A percentile compares a stretch with the other conserved stretches of the same genome.
phyloP scores from a whole-genome alignment of 2,329 filamentous ascomycete species.

The Aspergillus alliaceus region DNA sequence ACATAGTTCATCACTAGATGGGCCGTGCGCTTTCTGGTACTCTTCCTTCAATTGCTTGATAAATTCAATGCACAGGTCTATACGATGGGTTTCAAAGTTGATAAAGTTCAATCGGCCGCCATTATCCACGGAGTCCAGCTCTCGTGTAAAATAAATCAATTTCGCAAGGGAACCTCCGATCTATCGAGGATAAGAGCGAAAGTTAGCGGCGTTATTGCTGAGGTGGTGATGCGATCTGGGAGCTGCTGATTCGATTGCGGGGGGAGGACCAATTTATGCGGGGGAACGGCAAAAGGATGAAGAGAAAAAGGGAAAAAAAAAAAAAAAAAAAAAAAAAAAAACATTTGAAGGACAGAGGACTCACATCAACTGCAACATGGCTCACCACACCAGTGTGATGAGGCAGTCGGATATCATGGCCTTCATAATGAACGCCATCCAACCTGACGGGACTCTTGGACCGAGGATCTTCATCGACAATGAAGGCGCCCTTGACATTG shows the following conservation, averaged over 20 bases:
- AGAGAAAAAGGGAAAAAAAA: no score
- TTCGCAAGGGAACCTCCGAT: conserved; percentile 96
- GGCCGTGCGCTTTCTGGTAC: conserved; percentile 73
- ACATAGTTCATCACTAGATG: conserved; percentile 68
- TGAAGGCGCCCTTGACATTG: conserved; percentile 95
- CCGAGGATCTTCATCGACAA: conserved; percentile 76
- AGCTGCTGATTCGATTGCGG: conserved; percentile 26
- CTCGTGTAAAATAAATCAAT: conserved; percentile 94
- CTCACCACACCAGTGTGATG: conserved; percentile 94
- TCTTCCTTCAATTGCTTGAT: conserved; percentile 83
- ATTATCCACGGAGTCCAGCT: conserved; percentile 73
- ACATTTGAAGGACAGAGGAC: conserved; percentile 37
- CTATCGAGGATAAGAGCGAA: conserved; percentile 46
- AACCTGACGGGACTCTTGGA: conserved; percentile 51
- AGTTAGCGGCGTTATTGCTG: conserved; percentile 7
- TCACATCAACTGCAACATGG: conserved; percentile 93
- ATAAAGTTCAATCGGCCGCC: conserved; percentile 93
- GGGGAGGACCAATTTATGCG: conserved; percentile 26
- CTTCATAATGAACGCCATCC: conserved; percentile 67
- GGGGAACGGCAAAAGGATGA: conserved; percentile 28
- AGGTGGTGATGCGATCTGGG: conserved; percentile 8
- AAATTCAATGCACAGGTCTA: conserved; percentile 90
- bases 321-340: conserved; percentile 16
- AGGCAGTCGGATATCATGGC: conserved; percentile 90
- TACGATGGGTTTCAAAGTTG: conserved; percentile 92